Base-by-base conservation (phyloP, 345 rosid genomes). In the Brassica incana region DNA sequence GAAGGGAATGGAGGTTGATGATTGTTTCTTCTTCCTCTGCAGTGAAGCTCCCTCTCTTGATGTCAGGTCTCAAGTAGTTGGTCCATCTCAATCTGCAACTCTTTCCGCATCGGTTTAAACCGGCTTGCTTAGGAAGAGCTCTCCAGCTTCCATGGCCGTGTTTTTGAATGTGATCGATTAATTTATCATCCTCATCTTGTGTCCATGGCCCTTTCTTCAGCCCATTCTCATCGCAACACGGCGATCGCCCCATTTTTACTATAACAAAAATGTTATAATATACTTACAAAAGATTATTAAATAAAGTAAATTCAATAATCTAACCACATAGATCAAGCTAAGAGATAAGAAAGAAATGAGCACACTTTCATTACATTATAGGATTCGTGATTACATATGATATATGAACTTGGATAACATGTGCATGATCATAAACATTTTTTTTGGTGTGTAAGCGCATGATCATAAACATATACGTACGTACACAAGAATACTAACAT, bases 101-200 rank as follows among this genome's bases (percentile, higher is more conserved):
- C 80, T 91, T 91, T 4, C 97, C 97, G 25, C 97, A 91, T 67
- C 97, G 79, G 75, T 91, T 90, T 61, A 90, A 72, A 18, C 97
- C 94, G 7, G 94, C 92, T 63, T 85, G 89, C 79, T 76, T 85
- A 0, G 97, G 94, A 68, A 90, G 91, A 45, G 91, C 90, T 82
- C 90, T 86, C 97, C 97, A 91, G 58, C 92, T 91, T 84, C 91
- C 92, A 85, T 87, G 91, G 29, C 92, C 97, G 14, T 90, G 80
- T 25, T 85, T 74, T 64, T 81, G 78, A 52, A 91, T 87, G 80
- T 82, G 84, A 72, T 86, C 88, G 2, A 86, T 74, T 48, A 91
- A 85, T 78, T 80, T 86, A 35, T 65, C 66, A 32, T 91, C 97
- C 64, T 91, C 97, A 27, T 91, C 94, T 15, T 86, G 88, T 6